Conservation (phyloP, 164 flowering plant species). For the Berberis vulgaris region DNA sequence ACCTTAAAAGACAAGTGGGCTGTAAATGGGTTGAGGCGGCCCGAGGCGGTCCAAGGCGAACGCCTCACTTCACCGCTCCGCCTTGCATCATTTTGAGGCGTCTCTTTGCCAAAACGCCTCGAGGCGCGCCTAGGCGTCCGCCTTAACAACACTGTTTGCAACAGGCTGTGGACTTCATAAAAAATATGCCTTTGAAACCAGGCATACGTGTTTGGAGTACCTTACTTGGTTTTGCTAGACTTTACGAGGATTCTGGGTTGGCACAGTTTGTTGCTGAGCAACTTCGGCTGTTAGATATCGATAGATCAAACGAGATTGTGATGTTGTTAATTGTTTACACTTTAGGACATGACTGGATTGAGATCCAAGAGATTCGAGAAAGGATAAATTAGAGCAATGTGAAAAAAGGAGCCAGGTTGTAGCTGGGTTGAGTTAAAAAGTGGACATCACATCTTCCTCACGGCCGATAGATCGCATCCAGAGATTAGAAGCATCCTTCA, state of each 20-base stretch:
- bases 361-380: conserved; percentile 6
- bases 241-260: conserved; percentile 11
- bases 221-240: conserved; percentile 11
- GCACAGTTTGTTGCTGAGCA: conserved; percentile 11
- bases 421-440: conserved; percentile 24
- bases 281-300: conserved; percentile 6
- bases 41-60: too few relatives aligned
- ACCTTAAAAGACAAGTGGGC: too few relatives aligned
- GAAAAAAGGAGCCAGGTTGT: conserved; percentile 18
- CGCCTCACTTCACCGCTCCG: too few relatives aligned
- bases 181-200: conserved; percentile 13
- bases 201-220: conserved; percentile 14
- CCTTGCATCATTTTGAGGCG: too few relatives aligned
- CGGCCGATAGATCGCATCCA: conserved; percentile 17
- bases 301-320: conserved; percentile 3
- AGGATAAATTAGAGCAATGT: conserved; percentile 6
- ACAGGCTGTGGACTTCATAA: conserved; percentile 13
- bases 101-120: too few relatives aligned
- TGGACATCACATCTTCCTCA: conserved; percentile 18
- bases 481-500: not conserved
- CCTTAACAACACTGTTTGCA: too few relatives aligned
- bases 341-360: conserved; percentile 6
- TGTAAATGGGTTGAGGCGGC: too few relatives aligned
- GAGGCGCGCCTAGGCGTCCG: too few relatives aligned
- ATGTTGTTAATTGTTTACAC: conserved; percentile 13